A percentile compares a stretch with the other conserved stretches of the same genome.
Conservation (phyloP, 495 filamentous ascomycete species). For the Penicillium arizonense region DNA sequence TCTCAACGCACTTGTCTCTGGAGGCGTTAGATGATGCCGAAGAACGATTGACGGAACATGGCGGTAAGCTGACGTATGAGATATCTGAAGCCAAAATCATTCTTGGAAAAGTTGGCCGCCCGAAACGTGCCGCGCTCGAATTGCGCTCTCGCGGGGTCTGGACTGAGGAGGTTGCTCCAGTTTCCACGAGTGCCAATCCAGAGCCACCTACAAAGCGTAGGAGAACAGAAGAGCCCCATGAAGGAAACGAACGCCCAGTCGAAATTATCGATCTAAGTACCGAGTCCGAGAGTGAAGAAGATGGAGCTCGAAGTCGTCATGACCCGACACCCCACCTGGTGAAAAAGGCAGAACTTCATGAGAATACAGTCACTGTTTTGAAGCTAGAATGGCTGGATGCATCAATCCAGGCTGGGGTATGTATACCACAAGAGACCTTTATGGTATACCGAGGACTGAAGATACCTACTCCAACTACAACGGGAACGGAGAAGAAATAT, state of each 20-base stretch:
- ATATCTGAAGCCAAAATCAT: slow-evolving; percentile 69
- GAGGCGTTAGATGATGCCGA: slow-evolving; percentile 62
- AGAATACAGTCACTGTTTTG: slow-evolving; percentile 60
- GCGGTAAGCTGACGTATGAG: slow-evolving; percentile 67
- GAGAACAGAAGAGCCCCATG: not conserved
- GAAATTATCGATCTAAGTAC: slow-evolving; percentile 30
- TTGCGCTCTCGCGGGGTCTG: slow-evolving; percentile 62
- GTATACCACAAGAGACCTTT: slow-evolving; percentile 61
- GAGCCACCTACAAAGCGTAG: slow-evolving; percentile 28
- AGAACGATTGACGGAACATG: slow-evolving; percentile 52
- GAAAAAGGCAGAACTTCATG: not conserved
- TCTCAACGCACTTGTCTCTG: slow-evolving; percentile 64
- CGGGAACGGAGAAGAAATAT: not conserved
- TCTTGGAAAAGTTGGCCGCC: slow-evolving; percentile 66
- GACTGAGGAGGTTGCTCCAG: slow-evolving; percentile 51
- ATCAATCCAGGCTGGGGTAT: slow-evolving; percentile 49
- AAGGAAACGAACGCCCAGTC: not conserved
- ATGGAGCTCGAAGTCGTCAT: slow-evolving; percentile 11
- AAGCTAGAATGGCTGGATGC: slow-evolving; percentile 73
- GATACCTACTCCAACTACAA: slow-evolving; percentile 12
- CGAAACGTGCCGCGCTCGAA: slow-evolving; percentile 73
- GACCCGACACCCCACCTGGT: slow-evolving; percentile 5
- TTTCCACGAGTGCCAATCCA: not conserved
- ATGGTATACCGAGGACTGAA: slow-evolving; percentile 60
- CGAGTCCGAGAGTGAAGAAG: slow-evolving; percentile 33